Conservation (phyloP, 176 grass and related monocot genomes). For the Raddia distichophylla region DNA sequence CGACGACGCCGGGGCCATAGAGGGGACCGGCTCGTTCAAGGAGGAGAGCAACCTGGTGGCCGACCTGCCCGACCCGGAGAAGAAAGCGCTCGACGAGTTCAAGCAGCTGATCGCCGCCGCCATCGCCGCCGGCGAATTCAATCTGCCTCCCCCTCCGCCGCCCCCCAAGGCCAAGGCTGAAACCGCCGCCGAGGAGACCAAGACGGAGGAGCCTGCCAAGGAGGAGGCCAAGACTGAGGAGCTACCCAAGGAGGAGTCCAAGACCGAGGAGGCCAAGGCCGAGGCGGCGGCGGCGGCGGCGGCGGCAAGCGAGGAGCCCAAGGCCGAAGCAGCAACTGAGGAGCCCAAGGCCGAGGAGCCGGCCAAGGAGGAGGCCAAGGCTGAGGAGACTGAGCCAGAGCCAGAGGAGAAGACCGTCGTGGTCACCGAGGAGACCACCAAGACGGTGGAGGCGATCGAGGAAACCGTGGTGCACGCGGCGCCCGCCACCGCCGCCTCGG, state of each 20-base stretch:
- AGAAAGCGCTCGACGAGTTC: slow-evolving; percentile 92
- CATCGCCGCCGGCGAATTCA: slow-evolving; percentile 77
- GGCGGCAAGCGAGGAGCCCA: slow-evolving; percentile 42
- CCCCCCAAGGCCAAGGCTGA: slow-evolving; percentile 53
- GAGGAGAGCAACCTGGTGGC: slow-evolving; percentile 91
- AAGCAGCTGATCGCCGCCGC: slow-evolving; percentile 75
- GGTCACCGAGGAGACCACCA: slow-evolving; percentile 59
- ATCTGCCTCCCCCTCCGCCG: slow-evolving; percentile 61
- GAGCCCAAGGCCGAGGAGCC: slow-evolving; percentile 36
- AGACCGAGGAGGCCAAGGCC: slow-evolving; percentile 27
- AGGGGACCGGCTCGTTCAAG: slow-evolving; percentile 70
- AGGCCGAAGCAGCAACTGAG: slow-evolving; percentile 25
- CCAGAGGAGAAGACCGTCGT: slow-evolving; percentile 59
- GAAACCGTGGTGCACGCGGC: slow-evolving; percentile 61
- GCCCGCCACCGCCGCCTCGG: slow-evolving; percentile 26
- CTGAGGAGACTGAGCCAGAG: slow-evolving; percentile 28
- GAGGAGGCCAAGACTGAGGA: slow-evolving; percentile 51
- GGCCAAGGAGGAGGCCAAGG: slow-evolving; percentile 32
- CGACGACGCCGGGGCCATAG: slow-evolving; percentile 37
- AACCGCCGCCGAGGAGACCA: slow-evolving; percentile 42
- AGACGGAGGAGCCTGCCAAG: slow-evolving; percentile 37
- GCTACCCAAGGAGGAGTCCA: slow-evolving; percentile 8
- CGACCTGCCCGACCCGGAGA: slow-evolving; percentile 74
- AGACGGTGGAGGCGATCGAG: slow-evolving; percentile 66
- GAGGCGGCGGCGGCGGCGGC: slow-evolving; percentile 41